Evolutionary conservation across 164 flowering plant genomes (phyloP).

Genomic region (Umbilicus rupestris): DNA sequence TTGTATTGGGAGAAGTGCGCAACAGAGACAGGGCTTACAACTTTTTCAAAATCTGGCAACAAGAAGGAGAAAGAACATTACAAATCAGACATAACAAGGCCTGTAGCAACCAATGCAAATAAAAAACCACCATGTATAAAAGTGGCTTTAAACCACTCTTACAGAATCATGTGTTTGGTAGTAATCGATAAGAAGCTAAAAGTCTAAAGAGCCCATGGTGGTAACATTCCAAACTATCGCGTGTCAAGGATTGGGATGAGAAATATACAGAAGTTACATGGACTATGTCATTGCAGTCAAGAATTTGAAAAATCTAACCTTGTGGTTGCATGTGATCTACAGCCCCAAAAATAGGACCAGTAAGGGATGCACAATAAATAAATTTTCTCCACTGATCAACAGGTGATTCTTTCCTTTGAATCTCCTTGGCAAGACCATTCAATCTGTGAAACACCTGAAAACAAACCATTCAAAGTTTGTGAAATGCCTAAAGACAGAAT

Average conservation of each 20-base stretch:
- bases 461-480: conserved; percentile 8
- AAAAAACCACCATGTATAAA: no score
- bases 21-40: conserved; percentile 79
- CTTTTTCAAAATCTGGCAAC: conserved; percentile 63
- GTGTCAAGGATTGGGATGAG: neutral
- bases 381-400: conserved; percentile 90
- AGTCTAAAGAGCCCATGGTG: neutral
- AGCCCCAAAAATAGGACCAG: conserved; percentile 68
- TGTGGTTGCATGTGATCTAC: conserved; percentile 93
- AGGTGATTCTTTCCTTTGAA: conserved; percentile 66
- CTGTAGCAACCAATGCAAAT: no score
- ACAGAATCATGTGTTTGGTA: neutral
- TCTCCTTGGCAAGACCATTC: conserved; percentile 77
- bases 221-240: neutral
- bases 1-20: conserved; percentile 96
- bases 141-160: neutral
- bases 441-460: conserved; percentile 70
- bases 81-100: neutral
- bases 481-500: conserved; percentile 2
- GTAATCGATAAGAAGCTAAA: neutral
- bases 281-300: neutral
- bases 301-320: conserved; percentile 29
- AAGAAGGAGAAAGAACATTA: neutral
- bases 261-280: neutral
- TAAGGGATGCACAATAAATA: conserved; percentile 78